Base-by-base conservation (phyloP, 2,329 filamentous ascomycete genomes). In the Scopulariopsis brevicaulis region DNA sequence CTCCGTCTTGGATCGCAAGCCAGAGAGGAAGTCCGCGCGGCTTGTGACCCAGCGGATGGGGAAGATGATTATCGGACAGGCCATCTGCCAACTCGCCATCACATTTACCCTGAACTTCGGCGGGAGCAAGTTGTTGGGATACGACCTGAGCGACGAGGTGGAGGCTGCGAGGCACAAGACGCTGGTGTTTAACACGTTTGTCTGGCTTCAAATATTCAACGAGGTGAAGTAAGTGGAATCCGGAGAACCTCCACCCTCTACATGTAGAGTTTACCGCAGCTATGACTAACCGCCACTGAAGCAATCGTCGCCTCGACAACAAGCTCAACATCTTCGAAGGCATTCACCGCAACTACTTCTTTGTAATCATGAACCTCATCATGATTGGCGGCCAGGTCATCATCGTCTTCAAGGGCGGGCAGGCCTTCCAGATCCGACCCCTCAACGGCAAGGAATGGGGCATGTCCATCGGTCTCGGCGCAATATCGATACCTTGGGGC, bases 321-420 rank as follows among this genome's bases (percentile, higher is more conserved):
- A 83, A 83, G 59, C 85, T 94, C 74, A 96, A 96, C 69, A 86
- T 96, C 59, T 90, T 96, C 59, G 90, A 95, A 69, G 88, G 88
- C 58, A 83, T 96, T 59, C 79, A 81, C 22, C 80, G 79, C 64
- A 96, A 96, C 69, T 84, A 79, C 67, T 94, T 92, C 77, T 96
- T 96, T 74, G 79, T 92, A 34, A 76, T 76, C 28, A 95, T 96
- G 71, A 89, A 91, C 71, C 66, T 80, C 58, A 78, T 94, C 70
- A 95, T 96, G 86, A 78, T 94, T 60, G 90, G 83, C 62, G 89
- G 89, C 10, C 91, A 96, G 67, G 75, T 91, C 22, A 81, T 95
- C 73, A 96, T 96, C 67, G 81, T 95, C 63, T 94, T 89, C 64
- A 82, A 95, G 58, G 90, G 90, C 61, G 85, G 87, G 48, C 72